Evolutionary conservation across 2,329 filamentous ascomycete species (phyloP), one percentile per base, ranked within the genome.

Genomic region (Colletotrichum sansevieriae): DNA sequence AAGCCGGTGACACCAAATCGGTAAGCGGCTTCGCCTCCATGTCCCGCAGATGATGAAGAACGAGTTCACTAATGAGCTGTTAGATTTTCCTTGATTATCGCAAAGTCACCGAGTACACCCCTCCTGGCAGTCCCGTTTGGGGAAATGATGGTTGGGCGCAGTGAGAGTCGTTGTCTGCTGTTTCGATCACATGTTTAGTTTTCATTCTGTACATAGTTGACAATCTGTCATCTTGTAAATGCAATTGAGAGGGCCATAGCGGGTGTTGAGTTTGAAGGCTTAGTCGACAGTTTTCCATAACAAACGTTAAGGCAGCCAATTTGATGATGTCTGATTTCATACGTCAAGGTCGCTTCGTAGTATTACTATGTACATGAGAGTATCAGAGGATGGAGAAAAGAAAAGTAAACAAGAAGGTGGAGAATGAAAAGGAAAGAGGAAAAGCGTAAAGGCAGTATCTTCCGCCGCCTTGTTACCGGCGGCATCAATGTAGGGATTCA

Each of bases 21-120:
- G 65, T 68, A 39, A 63, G 65, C 29, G 8, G 29, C 29, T 29
- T 29, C 29, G 29, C 29, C 3, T 29, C 29, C 56, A n/a, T n/a
- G 12, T 39, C 11, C 3, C 1, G 1, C 12, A 7, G 15, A 6
- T 2, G 1, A 2, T 10, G 6, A 2, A 3, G 5, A 4, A 2
- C n/a, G 10, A n/a, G 10, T 13, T 12, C 25, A 37, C 62, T 65
- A 33, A 56, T 37, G 15, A 3, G 3, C 13, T n/a, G n/a, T 7
- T 25, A 75, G 73, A 75, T 76, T 47, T 71, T 75, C 52, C 64
- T 74, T 1, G 71, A 75, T 18, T 75, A 75, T 43, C 70, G 74
- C 11, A 74, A 75, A 49, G 72, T 75, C 8, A 75, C 73, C 7
- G 68, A 71, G 9, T 74, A 74, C 33, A 74, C 73, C 10, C 73